Evolutionary conservation across 495 filamentous ascomycete species (phyloP).

Genomic region (Daldinia concentrica): DNA sequence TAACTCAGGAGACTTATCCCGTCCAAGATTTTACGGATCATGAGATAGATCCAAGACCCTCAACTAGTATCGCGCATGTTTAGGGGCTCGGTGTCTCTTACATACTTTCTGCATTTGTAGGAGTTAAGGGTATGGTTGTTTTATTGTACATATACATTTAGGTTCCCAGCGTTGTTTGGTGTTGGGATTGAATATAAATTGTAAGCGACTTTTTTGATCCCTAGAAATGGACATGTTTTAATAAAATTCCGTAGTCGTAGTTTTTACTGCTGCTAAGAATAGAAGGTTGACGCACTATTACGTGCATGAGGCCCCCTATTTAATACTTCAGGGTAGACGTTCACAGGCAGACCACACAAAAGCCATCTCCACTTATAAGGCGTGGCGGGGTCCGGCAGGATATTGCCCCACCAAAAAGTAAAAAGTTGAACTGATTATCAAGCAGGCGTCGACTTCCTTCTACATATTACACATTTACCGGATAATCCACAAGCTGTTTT

Average conservation of each 20-base stretch:
- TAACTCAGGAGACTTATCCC: neutral
- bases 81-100: constrained; percentile 15
- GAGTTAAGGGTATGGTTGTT: constrained; percentile 23
- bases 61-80: constrained; percentile 8
- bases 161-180: constrained; percentile 6
- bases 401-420: constrained; percentile 38
- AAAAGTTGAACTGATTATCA: constrained; percentile 42
- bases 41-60: neutral
- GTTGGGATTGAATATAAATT: constrained; percentile 15
- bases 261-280: too few species aligned
- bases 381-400: constrained; percentile 37
- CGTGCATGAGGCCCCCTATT: constrained; percentile 3
- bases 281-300: neutral
- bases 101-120: constrained; percentile 25
- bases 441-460: constrained; percentile 32
- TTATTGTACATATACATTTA: constrained; percentile 27
- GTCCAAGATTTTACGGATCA: neutral
- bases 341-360: neutral
- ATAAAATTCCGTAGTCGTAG: too few species aligned
- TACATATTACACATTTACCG: constrained; percentile 8
- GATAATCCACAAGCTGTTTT: neutral
- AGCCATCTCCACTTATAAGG: constrained; percentile 23
- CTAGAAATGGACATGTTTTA: too few species aligned
- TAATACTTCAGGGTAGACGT: neutral
- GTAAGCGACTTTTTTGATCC: too few species aligned